Evolutionary conservation across 139 green algal species (phyloP).

Genomic region (Chlamydomonas applanata): DNA sequence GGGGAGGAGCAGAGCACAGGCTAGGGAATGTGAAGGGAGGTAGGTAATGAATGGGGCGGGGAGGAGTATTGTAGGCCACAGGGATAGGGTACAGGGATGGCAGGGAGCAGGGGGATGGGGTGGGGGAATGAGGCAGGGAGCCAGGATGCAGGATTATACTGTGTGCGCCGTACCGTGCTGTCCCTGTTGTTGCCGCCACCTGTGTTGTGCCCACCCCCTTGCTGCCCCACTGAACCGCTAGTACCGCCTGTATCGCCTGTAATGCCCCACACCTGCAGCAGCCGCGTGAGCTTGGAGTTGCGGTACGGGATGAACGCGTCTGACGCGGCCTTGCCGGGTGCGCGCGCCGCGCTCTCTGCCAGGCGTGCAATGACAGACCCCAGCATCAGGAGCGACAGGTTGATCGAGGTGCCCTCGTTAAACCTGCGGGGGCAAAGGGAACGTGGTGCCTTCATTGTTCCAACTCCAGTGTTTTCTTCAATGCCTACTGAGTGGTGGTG

Average conservation of each 20-base stretch:
- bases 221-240: too few relatives aligned
- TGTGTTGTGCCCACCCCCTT: too few relatives aligned
- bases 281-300: conserved; percentile 67
- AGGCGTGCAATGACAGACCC: conserved; percentile 48
- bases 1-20: background rate
- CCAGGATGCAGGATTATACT: too few relatives aligned
- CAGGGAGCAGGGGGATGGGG: too few relatives aligned
- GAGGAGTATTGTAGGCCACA: background rate
- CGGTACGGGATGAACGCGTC: conserved; percentile 62
- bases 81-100: too few relatives aligned
- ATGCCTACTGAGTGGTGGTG: too few relatives aligned
- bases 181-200: too few relatives aligned
- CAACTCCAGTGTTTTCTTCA: too few relatives aligned
- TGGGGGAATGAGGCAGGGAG: too few relatives aligned
- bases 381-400: conserved; percentile 49
- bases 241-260: too few relatives aligned
- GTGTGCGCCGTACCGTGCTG: too few relatives aligned
- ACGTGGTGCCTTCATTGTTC: too few relatives aligned
- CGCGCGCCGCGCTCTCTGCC: conserved; percentile 19
- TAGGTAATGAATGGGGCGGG: background rate
- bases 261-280: conserved; percentile 51
- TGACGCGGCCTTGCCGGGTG: background rate
- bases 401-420: conserved; percentile 51
- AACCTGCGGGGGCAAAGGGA: background rate
- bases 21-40: background rate